A percentile compares a stretch with the other conserved stretches of the same genome.
phyloP scores from a whole-genome alignment of 2,329 filamentous ascomycete species.

The Clarireedia sp. region DNA sequence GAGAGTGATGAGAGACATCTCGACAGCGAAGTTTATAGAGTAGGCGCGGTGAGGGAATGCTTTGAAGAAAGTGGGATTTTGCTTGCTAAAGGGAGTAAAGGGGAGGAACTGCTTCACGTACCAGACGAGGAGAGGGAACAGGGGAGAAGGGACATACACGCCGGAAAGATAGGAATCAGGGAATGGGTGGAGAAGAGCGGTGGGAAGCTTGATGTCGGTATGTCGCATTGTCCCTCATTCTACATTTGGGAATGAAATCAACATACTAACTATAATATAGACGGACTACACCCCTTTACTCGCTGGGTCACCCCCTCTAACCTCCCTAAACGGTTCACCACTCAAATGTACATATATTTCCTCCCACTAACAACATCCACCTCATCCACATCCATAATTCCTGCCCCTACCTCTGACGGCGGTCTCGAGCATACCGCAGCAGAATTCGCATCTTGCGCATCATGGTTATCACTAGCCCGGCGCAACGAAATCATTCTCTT shows the following conservation, averaged over 20 bases:
- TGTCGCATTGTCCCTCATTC: slow-evolving; percentile 16
- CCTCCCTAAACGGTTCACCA: slow-evolving; percentile 72
- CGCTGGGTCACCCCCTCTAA: slow-evolving; percentile 80
- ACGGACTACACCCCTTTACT: slow-evolving; percentile 71
- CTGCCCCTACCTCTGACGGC: slow-evolving; percentile 62
- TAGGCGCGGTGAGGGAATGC: slow-evolving; percentile 80
- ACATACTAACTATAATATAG: slow-evolving; percentile 29
- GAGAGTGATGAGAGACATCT: slow-evolving; percentile 52
- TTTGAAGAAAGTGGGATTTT: slow-evolving; percentile 94
- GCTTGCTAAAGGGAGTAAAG: slow-evolving; percentile 41
- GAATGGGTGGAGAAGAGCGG: slow-evolving; percentile 54
- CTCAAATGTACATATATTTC: slow-evolving; percentile 95
- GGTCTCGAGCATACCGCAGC: slow-evolving; percentile 62
- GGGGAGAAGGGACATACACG: slow-evolving; percentile 63
- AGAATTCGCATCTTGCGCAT: slow-evolving; percentile 60
- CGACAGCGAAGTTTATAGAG: slow-evolving; percentile 67
- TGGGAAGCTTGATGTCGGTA: slow-evolving; percentile 58
- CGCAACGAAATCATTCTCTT: slow-evolving; percentile 71
- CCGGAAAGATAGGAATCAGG: slow-evolving; percentile 53
- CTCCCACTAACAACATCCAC: slow-evolving; percentile 34
- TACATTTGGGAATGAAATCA: not conserved
- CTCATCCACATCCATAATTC: slow-evolving; percentile 27
- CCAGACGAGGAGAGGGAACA: slow-evolving; percentile 50
- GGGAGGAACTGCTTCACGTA: slow-evolving; percentile 49
- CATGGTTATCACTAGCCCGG: slow-evolving; percentile 60